Evolutionary conservation across 2,329 filamentous ascomycete genomes (phyloP), one percentile per base, ranked within the genome.

Genomic region (Beauveria scarabaeidicola): DNA sequence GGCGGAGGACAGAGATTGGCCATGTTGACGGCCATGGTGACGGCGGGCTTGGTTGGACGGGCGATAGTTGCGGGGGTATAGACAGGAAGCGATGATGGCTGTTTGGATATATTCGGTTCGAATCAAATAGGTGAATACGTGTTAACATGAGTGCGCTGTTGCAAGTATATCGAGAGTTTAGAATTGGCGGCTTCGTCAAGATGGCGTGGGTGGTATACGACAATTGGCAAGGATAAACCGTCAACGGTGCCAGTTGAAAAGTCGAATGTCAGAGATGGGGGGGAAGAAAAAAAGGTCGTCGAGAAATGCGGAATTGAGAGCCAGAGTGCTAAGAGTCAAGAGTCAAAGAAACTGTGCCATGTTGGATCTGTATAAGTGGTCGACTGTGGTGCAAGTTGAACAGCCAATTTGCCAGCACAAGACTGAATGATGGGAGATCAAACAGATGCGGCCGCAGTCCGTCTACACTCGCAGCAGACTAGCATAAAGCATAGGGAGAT

Each of bases 1-100:
- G 90, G 90, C 55, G 78, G 64, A 17, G 83, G 82, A 72, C 90
- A 95, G 23, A 73, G 25, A 52, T 73, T 73, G 19, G 74, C 44
- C 52, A 55, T 56, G 27, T 40, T 38, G n/a, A 32, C 25, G 11
- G 38, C 36, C 59, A 60, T 60, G 21, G 3, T 53, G 25, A 7
- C 21, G 50, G 19, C 29, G 32, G 17, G 27, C 53, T 38, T 32
- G 10, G 41, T 9, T 51, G 32, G 29, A 32, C 11, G 32, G 41
- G n/a, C 41, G 21, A 13, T 13, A 6, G 11, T 25, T 25, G 21
- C 21, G 9, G 19, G 9, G 6, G 4, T 6, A 46, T 9, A 3
- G 23, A 23, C 9, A 44, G 10, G 43, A 19, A 44, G 11, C 21
- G 5, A 21, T 7, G 19, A 7, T 23, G n/a, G 10, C n/a, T 6